Conservation (phyloP, 176 grass and related monocot species). For the bread wheat (Triticum aestivum) region IWGSC_CS_RefSeq_v2.1 NC_057796.1:113111021-113111520, state of each 20-base stretch:
- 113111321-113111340: not conserved
- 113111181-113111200: not conserved
- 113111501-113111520: not conserved
- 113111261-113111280: not conserved
- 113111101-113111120: not conserved
- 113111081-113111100: not conserved
- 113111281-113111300: not conserved
- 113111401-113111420: not conserved
- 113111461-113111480: not conserved
- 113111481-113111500: not conserved
- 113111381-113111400: not conserved
- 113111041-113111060: not conserved
- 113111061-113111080: not conserved
- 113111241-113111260: not conserved
- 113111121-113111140: not conserved
- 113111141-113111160: not conserved
- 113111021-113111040: not conserved
- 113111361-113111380: not conserved
- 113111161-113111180: not conserved
- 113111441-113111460: not conserved
- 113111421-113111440: slow-evolving; percentile 2
- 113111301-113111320: not conserved
- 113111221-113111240: not conserved
- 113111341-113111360: not conserved
- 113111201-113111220: not conserved